Conservation (phyloP, 371 early-diverging fungal species). For the Mucor mucedo region DNA sequence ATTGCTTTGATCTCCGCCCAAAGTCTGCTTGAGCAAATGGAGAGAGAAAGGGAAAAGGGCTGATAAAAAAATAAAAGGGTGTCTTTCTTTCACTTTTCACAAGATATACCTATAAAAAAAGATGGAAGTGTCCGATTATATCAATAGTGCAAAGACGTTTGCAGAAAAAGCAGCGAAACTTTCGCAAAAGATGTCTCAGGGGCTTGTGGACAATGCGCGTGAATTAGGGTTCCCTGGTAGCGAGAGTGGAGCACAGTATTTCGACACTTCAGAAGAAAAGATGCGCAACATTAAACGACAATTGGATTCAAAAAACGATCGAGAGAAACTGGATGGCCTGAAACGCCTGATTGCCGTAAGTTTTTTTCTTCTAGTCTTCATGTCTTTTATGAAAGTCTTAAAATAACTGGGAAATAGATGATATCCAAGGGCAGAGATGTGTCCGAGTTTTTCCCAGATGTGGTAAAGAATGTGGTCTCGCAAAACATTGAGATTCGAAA, state of each 20-base stretch:
- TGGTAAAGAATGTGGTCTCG: conserved; percentile 96
- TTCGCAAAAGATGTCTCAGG: conserved; percentile 84
- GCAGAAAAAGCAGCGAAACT: conserved; percentile 86
- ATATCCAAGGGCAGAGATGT: conserved; percentile 93
- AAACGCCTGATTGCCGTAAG: conserved; percentile 89
- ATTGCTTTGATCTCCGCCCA: too few relatives aligned
- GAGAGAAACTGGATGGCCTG: conserved; percentile 91
- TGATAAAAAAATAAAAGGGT: too few relatives aligned
- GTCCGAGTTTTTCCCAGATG: conserved; percentile 91
- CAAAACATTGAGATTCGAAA: conserved; percentile 89
- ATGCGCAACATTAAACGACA: conserved; percentile 76
- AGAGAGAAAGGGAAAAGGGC: too few relatives aligned
- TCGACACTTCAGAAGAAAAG: conserved; percentile 87
- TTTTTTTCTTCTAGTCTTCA: not conserved
- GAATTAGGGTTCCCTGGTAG: conserved; percentile 77
- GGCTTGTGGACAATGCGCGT: conserved; percentile 84
- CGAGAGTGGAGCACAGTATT: conserved; percentile 75
- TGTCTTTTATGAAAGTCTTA: not conserved
- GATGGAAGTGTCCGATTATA: conserved; percentile 68
- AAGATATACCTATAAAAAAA: too few relatives aligned
- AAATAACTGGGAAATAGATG: conserved; percentile 53
- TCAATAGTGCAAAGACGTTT: conserved; percentile 75
- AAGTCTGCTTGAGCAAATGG: too few relatives aligned
- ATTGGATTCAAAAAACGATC: conserved; percentile 84
- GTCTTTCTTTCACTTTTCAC: too few relatives aligned